Base-by-base conservation (phyloP, 192 early-diverging fungal genomes). In the Coemansia erecta region DNA sequence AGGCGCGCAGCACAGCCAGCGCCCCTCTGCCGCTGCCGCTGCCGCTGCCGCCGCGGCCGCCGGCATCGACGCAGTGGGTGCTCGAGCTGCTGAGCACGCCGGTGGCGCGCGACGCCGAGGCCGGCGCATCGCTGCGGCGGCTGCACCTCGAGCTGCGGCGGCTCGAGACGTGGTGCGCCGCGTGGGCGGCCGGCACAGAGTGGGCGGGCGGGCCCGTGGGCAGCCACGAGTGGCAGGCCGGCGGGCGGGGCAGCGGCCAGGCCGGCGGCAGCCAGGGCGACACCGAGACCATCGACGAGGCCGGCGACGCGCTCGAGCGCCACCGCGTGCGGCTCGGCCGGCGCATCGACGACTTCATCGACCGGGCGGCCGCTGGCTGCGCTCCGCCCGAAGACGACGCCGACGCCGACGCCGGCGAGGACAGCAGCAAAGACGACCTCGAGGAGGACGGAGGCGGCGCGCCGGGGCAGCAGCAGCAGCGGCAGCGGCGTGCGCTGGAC, bases 61-160 rank as follows among this genome's bases (percentile, higher is more conserved):
- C 66, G 46, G 53, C 66, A 21, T 72, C 70, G 13, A 51, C 76
- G 5, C 76, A 79, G 37, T 79, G 76, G 76, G 58, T 72, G 42
- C 63, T 79, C 8, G 76, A 79, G 63, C 60, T 79, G 41, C 35
- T 70, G n/a, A 72, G 70, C 60, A 60, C 44, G 28, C 70, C 76
- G 4, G 44, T 78, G 41, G 23, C 55, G 4, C 59, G 33, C 19
- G 75, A 78, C 24, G 54, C 69, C 3, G 69, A 69, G 17, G 53
- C 75, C 3, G 58, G 51, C 54, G 39, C 13, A 5, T 47, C 58
- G 3, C 70, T 78, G 9, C 26, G 39, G 56, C 35, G 57, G 10
- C 56, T 78, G 18, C 42, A 46, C 22, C 60, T 65, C 58, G 75
- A 78, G 44, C 61, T 78, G 24, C 57, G 54, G 50, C 64, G 75